phyloP scores from a whole-genome alignment of 2,329 filamentous ascomycete species.

The Fusarium camptoceras region DNA sequence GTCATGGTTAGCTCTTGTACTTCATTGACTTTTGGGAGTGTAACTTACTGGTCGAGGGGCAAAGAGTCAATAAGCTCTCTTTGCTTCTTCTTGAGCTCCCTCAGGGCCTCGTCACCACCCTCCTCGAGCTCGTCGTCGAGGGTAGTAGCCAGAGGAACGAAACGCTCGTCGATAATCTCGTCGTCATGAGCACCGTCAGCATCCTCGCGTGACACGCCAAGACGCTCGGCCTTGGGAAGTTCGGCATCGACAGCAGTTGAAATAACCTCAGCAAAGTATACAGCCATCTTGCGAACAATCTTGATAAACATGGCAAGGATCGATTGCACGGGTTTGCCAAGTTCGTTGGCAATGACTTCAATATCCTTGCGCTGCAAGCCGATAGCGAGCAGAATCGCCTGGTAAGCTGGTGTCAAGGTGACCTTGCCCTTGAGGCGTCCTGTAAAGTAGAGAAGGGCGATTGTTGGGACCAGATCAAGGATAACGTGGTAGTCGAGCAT shows the following conservation, averaged over 20 bases:
- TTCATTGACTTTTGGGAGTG: accelerated
- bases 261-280: conserved; percentile 80
- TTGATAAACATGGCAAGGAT: conserved; percentile 98
- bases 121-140: conserved; percentile 87
- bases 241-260: conserved; percentile 77
- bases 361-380: conserved; percentile 92
- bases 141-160: conserved; percentile 75
- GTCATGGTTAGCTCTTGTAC: conserved; percentile 5
- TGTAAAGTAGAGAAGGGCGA: conserved; percentile 87
- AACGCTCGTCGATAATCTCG: conserved; percentile 73
- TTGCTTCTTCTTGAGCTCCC: conserved; percentile 80
- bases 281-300: conserved; percentile 87
- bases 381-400: conserved; percentile 87
- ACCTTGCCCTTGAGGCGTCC: conserved; percentile 76
- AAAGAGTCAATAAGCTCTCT: conserved; percentile 90
- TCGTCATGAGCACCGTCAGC: conserved; percentile 76
- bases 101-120: conserved; percentile 80
- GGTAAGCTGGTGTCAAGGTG: conserved; percentile 83
- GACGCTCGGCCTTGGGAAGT: conserved; percentile 68
- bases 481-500: conserved; percentile 99
- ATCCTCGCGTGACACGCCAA: conserved; percentile 69
- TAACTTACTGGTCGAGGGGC: conserved; percentile 76
- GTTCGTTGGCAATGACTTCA: conserved; percentile 81
- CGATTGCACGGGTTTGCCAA: conserved; percentile 79
- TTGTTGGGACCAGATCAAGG: conserved; percentile 86